Evolutionary conservation across 768 basidiomycete genomes (phyloP), one percentile per base, ranked within the genome.

Genomic region (Clitopilus hobsonii): DNA sequence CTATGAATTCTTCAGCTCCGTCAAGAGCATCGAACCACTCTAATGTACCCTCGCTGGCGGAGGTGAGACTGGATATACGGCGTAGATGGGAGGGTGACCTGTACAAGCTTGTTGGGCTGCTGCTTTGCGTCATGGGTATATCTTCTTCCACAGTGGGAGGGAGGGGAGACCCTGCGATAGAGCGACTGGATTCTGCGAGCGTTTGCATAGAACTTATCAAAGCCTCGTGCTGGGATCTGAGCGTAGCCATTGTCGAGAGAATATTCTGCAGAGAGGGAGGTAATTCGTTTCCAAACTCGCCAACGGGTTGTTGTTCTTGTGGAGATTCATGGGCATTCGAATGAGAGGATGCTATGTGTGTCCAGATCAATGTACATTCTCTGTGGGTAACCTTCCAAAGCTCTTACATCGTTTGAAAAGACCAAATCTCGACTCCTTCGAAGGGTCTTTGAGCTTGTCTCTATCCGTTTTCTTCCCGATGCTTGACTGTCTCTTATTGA

Each of bases 11-110:
- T 62, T 88, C 80, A 5, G 84, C 79, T 1, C 82, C 86, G 58
- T 86, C 87, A 36, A 77, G 71, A 7, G 90, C 91, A 60, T 93
- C 91, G 61, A 80, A 91, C 90, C 90, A 93, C 62, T 91, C 82
- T 51, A 76, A 71, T 54, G 76, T 65, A 24, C 76, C 79, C 53
- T 81, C 84, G 45, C 78, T 80, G 24, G 71, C 64, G 10, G 41
- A 45, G 10, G 41, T 45, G n/a, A 45, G 41, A 20, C 41, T 45
- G n/a, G 41, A 45, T 20, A 45, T 45, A 10, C 26, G 76, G 76
- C 1, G 81, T 82, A 10, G 82, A 84, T 51, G 74, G 64, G 28
- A 78, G 76, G 53, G 41, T 23, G 41, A 18, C n/a, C 41, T 45
- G 41, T 23, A 45, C n/a, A 47, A 49, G 30, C 18, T 55, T 41